phyloP scores from a whole-genome alignment of 192 early-diverging fungal species.

The Gigaspora rosea region DNA sequence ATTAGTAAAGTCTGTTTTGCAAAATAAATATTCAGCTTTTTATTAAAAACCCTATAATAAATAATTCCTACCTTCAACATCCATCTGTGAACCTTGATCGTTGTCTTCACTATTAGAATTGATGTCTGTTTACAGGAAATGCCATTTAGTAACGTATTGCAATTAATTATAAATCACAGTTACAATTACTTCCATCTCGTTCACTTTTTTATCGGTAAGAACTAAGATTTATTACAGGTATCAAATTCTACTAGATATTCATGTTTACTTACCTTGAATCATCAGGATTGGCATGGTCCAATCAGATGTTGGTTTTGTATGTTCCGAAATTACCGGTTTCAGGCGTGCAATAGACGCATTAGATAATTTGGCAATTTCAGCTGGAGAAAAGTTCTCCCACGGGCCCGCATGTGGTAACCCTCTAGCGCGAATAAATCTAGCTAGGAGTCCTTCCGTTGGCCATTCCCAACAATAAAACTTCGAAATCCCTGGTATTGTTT shows the following conservation, averaged over 20 bases:
- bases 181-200: too few species aligned
- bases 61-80: too few species aligned
- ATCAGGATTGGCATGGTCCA: neutral
- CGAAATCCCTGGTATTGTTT: neutral
- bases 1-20: too few species aligned
- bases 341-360: neutral
- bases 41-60: too few species aligned
- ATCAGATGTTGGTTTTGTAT: neutral
- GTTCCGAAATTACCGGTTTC: neutral
- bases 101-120: too few species aligned
- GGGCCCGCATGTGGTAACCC: neutral
- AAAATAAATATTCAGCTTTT: too few species aligned
- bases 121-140: too few species aligned
- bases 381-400: neutral
- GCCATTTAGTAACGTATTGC: too few species aligned
- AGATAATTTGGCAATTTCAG: neutral
- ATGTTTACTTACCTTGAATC: too few species aligned
- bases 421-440: neutral
- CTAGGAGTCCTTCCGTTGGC: neutral
- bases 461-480: conserved; percentile 5
- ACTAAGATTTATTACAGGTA: neutral
- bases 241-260: neutral
- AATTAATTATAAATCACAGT: too few species aligned
- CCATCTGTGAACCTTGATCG: too few species aligned
- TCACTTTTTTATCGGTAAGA: neutral